Evolutionary conservation across 495 filamentous ascomycete species (phyloP).

Genomic region (Daldinia decipiens): DNA sequence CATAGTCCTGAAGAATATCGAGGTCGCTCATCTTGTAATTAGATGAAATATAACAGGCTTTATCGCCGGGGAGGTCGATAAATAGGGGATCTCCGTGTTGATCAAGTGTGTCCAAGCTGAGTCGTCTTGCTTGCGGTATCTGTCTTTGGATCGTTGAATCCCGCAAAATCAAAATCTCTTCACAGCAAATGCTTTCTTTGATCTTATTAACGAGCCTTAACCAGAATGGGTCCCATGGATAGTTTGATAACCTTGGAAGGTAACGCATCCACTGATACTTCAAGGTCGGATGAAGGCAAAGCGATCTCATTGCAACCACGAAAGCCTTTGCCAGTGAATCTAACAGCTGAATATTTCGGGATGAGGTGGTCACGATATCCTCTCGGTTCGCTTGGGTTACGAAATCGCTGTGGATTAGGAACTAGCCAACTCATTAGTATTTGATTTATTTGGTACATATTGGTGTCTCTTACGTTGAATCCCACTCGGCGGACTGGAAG

Average conservation of each 20-base stretch:
- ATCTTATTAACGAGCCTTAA: slow-evolving; percentile 32
- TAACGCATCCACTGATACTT: slow-evolving; percentile 49
- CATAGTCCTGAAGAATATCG: slow-evolving; percentile 16
- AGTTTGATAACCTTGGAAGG: slow-evolving; percentile 34
- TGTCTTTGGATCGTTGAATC: background rate
- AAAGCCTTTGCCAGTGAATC: slow-evolving; percentile 46
- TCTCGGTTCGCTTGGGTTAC: slow-evolving; percentile 57
- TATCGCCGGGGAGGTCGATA: slow-evolving; percentile 20
- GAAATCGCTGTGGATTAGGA: slow-evolving; percentile 61
- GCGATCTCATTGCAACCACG: slow-evolving; percentile 39
- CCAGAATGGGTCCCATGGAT: slow-evolving; percentile 36
- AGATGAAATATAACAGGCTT: slow-evolving; percentile 29
- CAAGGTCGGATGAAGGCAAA: slow-evolving; percentile 42
- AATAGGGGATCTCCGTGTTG: slow-evolving; percentile 34
- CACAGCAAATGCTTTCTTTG: slow-evolving; percentile 6
- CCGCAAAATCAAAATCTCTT: slow-evolving; percentile 2
- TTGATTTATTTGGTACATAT: background rate
- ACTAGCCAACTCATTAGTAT: slow-evolving; percentile 43
- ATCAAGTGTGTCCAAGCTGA: background rate
- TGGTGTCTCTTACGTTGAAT: slow-evolving; percentile 42
- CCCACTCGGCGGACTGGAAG: slow-evolving; percentile 50
- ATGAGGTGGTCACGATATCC: slow-evolving; percentile 48
- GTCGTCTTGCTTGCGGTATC: background rate
- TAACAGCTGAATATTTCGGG: slow-evolving; percentile 40
- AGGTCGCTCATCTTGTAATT: slow-evolving; percentile 13